Percentiles rank a stretch among this genome's conserved stretches.
These are phyloP conservation scores for Penicillium psychrofluorescens DNA, from an alignment of 495 filamentous ascomycete species.

Conservation along the genomic window DNA sequence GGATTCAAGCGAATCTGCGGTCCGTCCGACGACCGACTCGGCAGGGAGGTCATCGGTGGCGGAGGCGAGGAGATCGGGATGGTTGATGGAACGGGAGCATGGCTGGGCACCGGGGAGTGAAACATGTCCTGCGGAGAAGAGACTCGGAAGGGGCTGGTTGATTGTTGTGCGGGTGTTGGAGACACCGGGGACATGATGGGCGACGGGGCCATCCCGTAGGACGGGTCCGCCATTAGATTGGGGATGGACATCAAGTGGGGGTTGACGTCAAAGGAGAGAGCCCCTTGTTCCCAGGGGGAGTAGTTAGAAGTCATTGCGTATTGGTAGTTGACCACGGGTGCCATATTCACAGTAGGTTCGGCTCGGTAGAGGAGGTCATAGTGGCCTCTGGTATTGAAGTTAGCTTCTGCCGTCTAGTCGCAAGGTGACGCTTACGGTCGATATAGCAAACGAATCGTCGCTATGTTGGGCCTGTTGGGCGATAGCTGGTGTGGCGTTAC, in stretches of 20 bases:
- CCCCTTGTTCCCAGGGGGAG: slow-evolving; percentile 31
- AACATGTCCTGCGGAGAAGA: slow-evolving; percentile 35
- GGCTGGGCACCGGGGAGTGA: slow-evolving; percentile 26
- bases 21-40: slow-evolving; percentile 31
- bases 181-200: slow-evolving; percentile 34
- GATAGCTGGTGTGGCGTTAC: slow-evolving; percentile 72
- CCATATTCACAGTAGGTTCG: slow-evolving; percentile 45
- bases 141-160: slow-evolving; percentile 35
- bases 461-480: slow-evolving; percentile 42
- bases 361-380: slow-evolving; percentile 88
- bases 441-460: slow-evolving; percentile 60
- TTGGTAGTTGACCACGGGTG: slow-evolving; percentile 38
- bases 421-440: slow-evolving; percentile 50
- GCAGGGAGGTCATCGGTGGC: slow-evolving; percentile 29
- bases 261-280: slow-evolving; percentile 43
- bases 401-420: too few relatives aligned
- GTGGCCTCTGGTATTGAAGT: slow-evolving; percentile 53
- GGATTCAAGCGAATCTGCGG: slow-evolving; percentile 43
- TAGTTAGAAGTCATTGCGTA: slow-evolving; percentile 39
- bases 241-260: slow-evolving; percentile 46
- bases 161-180: slow-evolving; percentile 20
- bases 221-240: slow-evolving; percentile 35
- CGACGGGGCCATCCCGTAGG: slow-evolving; percentile 29
- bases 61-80: slow-evolving; percentile 29
- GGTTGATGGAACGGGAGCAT: slow-evolving; percentile 17